phyloP scores from a whole-genome alignment of 257 asterid genomes.

The Anisodus acutangulus region DNA sequence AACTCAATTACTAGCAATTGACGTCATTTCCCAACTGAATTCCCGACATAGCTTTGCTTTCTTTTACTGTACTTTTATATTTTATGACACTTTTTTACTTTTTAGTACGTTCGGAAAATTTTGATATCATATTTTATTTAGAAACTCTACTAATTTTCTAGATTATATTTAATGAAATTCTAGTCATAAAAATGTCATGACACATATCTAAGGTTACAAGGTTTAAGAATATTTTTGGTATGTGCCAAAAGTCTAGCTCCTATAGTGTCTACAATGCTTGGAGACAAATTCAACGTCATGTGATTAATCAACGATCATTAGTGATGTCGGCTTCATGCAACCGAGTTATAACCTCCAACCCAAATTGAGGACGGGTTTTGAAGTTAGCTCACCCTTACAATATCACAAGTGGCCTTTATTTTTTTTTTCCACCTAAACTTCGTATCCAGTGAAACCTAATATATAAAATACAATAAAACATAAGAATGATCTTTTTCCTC shows the following conservation, averaged over 20 bases:
- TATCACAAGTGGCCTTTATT: not conserved
- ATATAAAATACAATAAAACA: not conserved
- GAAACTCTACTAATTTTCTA: not conserved
- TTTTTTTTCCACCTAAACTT: no score
- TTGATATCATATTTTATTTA: not conserved
- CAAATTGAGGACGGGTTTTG: not conserved
- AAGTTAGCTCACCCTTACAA: not conserved
- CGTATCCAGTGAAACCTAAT: not conserved
- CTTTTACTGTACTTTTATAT: no score
- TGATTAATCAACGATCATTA: no score
- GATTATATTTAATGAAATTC: not conserved
- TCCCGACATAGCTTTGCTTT: no score
- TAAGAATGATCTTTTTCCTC: not conserved
- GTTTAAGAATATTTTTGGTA: not conserved
- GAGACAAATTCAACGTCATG: no score
- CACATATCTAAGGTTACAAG: no score
- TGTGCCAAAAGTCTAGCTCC: not conserved
- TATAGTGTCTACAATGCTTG: no score
- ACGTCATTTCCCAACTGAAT: no score
- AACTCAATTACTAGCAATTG: no score
- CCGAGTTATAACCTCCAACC: not conserved
- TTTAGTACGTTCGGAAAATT: not conserved
- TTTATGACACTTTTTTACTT: no score
- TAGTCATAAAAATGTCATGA: not conserved
- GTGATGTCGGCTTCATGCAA: no score